Evolutionary conservation across 2,329 filamentous ascomycete genomes (phyloP).

Genomic region (Fusarium algeriense): DNA sequence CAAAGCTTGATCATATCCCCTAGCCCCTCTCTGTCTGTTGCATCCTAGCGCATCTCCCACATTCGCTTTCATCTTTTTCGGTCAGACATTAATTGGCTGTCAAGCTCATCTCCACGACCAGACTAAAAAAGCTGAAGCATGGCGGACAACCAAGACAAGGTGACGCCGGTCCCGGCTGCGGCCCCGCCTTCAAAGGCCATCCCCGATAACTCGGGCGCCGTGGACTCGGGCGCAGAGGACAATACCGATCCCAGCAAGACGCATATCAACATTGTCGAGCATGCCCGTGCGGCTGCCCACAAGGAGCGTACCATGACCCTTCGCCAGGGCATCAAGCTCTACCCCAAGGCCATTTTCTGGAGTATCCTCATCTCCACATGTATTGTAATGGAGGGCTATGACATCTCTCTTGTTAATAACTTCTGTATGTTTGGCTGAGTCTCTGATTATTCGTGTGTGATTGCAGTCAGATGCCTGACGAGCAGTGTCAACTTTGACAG

Average conservation of each 20-base stretch:
- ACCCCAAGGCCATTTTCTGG: conserved; percentile 41
- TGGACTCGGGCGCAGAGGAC: conserved; percentile 26
- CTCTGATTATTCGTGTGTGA: background rate
- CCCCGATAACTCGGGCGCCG: conserved; percentile 34
- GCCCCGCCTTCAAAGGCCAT: conserved; percentile 34
- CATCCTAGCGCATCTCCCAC: background rate
- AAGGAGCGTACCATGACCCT: conserved; percentile 44
- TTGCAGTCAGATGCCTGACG: background rate
- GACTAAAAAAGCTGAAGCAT: conserved; percentile 28
- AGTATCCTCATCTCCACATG: conserved; percentile 43
- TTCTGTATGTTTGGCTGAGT: conserved; percentile 32
- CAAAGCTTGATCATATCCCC: background rate
- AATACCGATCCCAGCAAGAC: conserved; percentile 27
- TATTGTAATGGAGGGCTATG: conserved; percentile 44
- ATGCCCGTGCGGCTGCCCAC: conserved; percentile 40
- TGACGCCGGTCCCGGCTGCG: conserved; percentile 22
- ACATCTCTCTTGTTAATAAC: conserved; percentile 42
- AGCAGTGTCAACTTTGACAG: background rate
- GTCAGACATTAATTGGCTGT: background rate
- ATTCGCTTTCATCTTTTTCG: background rate
- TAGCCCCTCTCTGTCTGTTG: background rate
- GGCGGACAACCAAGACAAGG: conserved; percentile 35
- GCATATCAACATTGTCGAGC: conserved; percentile 36
- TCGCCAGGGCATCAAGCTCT: conserved; percentile 40
- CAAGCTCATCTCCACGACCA: background rate